These are phyloP conservation scores for Sungouiozyma intestinalis DNA, from an alignment of 805 yeast species.

Conservation along the genomic window DNA sequence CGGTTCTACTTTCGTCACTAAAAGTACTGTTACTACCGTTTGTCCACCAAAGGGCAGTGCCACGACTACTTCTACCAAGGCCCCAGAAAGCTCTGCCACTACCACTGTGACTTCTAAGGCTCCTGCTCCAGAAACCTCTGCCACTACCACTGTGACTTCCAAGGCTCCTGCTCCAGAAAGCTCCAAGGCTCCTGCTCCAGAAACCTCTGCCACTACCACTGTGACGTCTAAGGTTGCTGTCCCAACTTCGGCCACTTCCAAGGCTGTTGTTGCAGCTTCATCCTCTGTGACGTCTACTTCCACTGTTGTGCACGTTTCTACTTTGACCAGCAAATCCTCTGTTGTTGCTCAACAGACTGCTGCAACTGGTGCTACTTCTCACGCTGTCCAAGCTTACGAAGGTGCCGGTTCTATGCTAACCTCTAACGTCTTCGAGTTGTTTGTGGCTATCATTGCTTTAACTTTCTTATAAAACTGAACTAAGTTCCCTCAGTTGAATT, in stretches of 20 bases:
- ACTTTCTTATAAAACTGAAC: not conserved
- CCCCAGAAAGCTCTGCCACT: slow-evolving; percentile 4
- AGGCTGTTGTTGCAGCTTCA: slow-evolving; percentile 2
- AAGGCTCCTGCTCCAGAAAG: slow-evolving; percentile 3
- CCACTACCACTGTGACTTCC: slow-evolving; percentile 5
- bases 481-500: not conserved
- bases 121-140: slow-evolving; percentile 4
- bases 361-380: slow-evolving; percentile 2
- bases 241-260: slow-evolving; percentile 3
- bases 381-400: slow-evolving; percentile 1
- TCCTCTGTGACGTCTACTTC: slow-evolving; percentile 6
- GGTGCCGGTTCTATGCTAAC: slow-evolving; percentile 2
- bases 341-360: not conserved
- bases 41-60: not conserved
- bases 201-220: slow-evolving; percentile 3
- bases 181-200: slow-evolving; percentile 4
- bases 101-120: slow-evolving; percentile 4
- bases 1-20: not conserved
- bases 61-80: slow-evolving; percentile 3
- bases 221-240: slow-evolving; percentile 5
- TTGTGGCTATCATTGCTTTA: not conserved
- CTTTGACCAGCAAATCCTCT: not conserved
- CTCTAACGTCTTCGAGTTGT: not conserved
- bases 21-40: slow-evolving; percentile 1
- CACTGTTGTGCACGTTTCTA: slow-evolving; percentile 13